Evolutionary conservation across 108 stramenopile genomes (phyloP).

Genomic region (Stephanodiscus minutulus): DNA sequence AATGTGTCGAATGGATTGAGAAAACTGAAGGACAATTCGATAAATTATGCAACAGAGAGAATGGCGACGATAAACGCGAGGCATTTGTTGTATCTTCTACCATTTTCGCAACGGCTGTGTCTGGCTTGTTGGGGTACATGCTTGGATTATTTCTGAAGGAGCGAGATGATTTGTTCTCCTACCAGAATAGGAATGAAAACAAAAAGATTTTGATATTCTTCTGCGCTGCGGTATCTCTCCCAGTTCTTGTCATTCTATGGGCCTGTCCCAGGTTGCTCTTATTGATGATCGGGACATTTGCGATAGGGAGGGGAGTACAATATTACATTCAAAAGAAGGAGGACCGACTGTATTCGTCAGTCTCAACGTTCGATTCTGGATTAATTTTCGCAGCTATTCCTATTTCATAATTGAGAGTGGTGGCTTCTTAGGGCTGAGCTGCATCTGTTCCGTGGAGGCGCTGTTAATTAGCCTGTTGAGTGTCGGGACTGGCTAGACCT

Average conservation of each 20-base stretch:
- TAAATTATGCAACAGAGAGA: conserved; percentile 16
- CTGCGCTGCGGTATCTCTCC: conserved; percentile 22
- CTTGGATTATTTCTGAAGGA: conserved; percentile 31
- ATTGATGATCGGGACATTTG: conserved; percentile 9
- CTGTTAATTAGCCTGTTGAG: no score
- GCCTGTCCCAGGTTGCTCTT: conserved; percentile 23
- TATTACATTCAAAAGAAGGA: conserved; percentile 25
- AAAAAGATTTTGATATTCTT: conserved; percentile 21
- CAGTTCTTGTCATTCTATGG: conserved; percentile 24
- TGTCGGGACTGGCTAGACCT: no score
- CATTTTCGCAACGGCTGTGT: conserved; percentile 13
- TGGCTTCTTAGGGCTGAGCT: no score
- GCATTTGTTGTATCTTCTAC: conserved; percentile 34
- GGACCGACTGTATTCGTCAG: conserved; percentile 12
- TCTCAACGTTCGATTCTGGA: conserved; percentile 19
- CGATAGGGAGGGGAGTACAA: conserved; percentile 26
- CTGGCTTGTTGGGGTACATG: conserved; percentile 17
- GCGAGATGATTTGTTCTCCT: conserved; percentile 25
- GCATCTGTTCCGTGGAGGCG: no score
- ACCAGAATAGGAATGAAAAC: conserved; percentile 18
- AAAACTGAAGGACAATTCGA: conserved; percentile 24
- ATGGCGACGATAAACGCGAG: conserved; percentile 38
- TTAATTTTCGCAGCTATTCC: conserved; percentile 34
- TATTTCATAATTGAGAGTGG: conserved; percentile 18
- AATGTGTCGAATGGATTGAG: conserved; percentile 34